Base-by-base conservation (phyloP, 192 early-diverging fungal species). In the Linnemannia schmuckeri region DNA sequence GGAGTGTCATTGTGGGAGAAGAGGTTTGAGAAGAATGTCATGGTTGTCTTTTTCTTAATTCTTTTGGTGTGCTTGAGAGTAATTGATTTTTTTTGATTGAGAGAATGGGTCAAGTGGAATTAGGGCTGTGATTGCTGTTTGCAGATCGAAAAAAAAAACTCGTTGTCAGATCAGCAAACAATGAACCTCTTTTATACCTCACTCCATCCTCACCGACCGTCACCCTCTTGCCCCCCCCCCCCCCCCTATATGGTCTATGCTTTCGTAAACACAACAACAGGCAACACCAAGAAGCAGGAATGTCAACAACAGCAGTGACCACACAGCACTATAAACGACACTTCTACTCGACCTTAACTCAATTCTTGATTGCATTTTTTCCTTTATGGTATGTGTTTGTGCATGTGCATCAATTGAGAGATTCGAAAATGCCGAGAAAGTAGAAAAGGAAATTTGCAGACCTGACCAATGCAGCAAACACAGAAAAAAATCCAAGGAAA, bases 1-100 rank as follows among this genome's bases (percentile, higher is more conserved):
- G 61, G 61, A 0, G 42, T 42, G 27, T 75, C 40, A 30, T 73
- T 27, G 70, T n/a, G 22, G 20, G 54, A 44, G 57, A 82, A 82
- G 49, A 70, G 52, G 52, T 40, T 82, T 42, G 57, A 49, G 44
- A 82, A 77, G 75, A 82, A 82, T 0, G 75, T 73, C 81, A 82
- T 77, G 15, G 7, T 46, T 41, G 72, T 24, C 49, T 63, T 15
- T 24, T 33, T 27, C 33, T 66, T 66, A 3, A 0, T 30, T 63
- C 24, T 3, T 22, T 57, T 18, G 54, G 20, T 24, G 5, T 30
- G n/a, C 2, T 15, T 46, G 10, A 15, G 44, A 13, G 69, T 0
- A 70, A 35, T 42, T 41, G 72, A 49, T 66, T 33, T 24, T 30
- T n/a, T 63, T 63, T 10, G 47, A 49, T 15, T 10, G 17, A 18